A percentile compares a stretch with the other conserved stretches of the same genome.
phyloP scores from a whole-genome alignment of 164 flowering plant species.

The Nymphaea thermarum region DNA sequence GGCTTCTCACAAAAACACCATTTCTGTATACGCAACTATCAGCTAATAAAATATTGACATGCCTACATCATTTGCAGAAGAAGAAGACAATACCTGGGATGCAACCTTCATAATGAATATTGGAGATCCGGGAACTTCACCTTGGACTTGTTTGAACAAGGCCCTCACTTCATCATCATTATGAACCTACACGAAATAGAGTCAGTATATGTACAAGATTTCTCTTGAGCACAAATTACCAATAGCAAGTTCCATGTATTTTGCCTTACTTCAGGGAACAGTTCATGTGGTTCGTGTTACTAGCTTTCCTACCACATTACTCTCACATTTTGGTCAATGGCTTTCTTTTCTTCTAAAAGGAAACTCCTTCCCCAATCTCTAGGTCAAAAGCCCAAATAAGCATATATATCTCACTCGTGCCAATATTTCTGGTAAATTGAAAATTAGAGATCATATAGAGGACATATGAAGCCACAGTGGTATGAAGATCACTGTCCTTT shows the following conservation, averaged over 20 bases:
- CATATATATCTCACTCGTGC: too few relatives aligned
- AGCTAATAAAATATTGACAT: neutral
- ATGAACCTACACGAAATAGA: conserved; percentile 53
- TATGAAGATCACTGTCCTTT: too few relatives aligned
- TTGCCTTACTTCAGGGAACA: too few relatives aligned
- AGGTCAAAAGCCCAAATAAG: too few relatives aligned
- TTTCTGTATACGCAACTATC: too few relatives aligned
- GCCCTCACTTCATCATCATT: conserved; percentile 98
- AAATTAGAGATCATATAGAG: too few relatives aligned
- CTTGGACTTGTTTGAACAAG: conserved; percentile 98
- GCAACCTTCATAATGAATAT: conserved; percentile 99
- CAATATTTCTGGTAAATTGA: too few relatives aligned
- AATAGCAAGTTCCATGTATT: too few relatives aligned
- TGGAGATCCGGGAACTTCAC: conserved; percentile 99
- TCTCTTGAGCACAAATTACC: neutral
- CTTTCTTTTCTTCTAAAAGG: neutral
- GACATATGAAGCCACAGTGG: too few relatives aligned
- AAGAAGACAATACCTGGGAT: conserved; percentile 65
- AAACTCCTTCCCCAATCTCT: too few relatives aligned
- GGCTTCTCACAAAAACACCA: neutral
- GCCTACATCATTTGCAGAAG: neutral
- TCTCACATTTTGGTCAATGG: neutral
- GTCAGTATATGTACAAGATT: neutral
- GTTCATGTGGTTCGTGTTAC: too few relatives aligned
- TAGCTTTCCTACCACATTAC: neutral